phyloP scores from a whole-genome alignment of 768 basidiomycete genomes.

The Tephrocybe sp. region DNA sequence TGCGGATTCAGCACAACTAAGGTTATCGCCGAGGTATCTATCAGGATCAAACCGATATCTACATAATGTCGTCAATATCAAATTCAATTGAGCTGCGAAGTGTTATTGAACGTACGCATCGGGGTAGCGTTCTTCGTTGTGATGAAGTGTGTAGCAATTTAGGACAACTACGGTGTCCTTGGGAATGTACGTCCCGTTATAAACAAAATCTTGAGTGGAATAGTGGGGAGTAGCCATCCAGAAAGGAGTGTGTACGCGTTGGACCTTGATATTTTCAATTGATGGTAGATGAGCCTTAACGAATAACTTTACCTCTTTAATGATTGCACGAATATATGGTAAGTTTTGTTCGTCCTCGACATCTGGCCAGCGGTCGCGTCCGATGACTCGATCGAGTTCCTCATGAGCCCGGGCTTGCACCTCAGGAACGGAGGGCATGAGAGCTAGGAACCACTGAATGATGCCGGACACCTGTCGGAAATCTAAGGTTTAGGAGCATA shows the following conservation, averaged over 20 bases:
- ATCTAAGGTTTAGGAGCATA: neutral
- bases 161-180: conserved; percentile 36
- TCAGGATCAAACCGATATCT: conserved; percentile 32
- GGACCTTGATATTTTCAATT: conserved; percentile 23
- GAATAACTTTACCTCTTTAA: conserved; percentile 21
- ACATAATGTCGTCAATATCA: neutral
- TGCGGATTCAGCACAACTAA: conserved; percentile 39
- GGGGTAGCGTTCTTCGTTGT: conserved; percentile 34
- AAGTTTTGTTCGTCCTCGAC: conserved; percentile 28
- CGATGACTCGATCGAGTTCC: conserved; percentile 31
- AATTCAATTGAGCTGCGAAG: conserved; percentile 16
- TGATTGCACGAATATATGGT: conserved; percentile 35
- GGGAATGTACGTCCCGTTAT: conserved; percentile 39
- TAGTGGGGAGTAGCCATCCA: conserved; percentile 40
- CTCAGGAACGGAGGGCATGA: conserved; percentile 30
- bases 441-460: conserved; percentile 36
- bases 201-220: conserved; percentile 37
- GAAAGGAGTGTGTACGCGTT: conserved; percentile 35
- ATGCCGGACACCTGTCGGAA: conserved; percentile 29
- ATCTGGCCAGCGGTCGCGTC: conserved; percentile 25
- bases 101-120: conserved; percentile 31
- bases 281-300: neutral
- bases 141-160: conserved; percentile 39
- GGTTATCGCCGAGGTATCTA: conserved; percentile 38
- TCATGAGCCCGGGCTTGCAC: conserved; percentile 28